Base-by-base conservation (phyloP, 2,329 filamentous ascomycete genomes). In the Xylaria multiplex region DNA sequence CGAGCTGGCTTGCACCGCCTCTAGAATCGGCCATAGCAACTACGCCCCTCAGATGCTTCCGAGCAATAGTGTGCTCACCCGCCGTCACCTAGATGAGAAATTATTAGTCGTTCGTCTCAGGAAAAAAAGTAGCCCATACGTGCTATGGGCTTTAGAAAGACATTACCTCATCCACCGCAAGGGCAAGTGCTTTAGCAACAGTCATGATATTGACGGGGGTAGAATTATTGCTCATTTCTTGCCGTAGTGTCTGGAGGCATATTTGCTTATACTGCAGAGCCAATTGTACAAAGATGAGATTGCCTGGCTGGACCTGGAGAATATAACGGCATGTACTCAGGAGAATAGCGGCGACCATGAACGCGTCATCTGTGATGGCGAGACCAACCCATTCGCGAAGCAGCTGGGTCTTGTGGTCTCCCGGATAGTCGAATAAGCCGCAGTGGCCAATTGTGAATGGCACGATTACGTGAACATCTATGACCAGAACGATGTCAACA, bases 101-200 rank as follows among this genome's bases (percentile, higher is more conserved):
- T 32, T 27, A 48, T 58, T 42, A 58, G 55, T 37, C 32, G 43
- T 35, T 16, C 30, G 30, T 58, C 19, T 35, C 54, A 1, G 24
- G 55, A 30, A 6, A 16, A 14, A 45, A 32, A 3, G 42, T 13
- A 37, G 30, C 35, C 19, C 7, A 14, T 19, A 5, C 24, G 14
- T 43, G 11, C 22, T 16, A 53, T 43, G n/a, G 43, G 37, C 52
- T 40, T 32, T 16, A 46, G 46, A 49, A 35, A 24, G 32, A 6
- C 48, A 37, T 60, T 46, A 60, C 58, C 48, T 60, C 58, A 19
- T 60, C 58, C 6, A 60, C 19, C 22, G 58, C 58, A 53, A 60
- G 58, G 32, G 58, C 58, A 52, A 60, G 16, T 53, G 58, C 58
- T 49, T 60, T 60, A 35, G 58, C 58, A 46, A 60, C 58, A 60